These are phyloP conservation scores for Xerocomus minutiporus DNA, from an alignment of 1,284 basidiomycete genomes.

Conservation along the genomic window DNA sequence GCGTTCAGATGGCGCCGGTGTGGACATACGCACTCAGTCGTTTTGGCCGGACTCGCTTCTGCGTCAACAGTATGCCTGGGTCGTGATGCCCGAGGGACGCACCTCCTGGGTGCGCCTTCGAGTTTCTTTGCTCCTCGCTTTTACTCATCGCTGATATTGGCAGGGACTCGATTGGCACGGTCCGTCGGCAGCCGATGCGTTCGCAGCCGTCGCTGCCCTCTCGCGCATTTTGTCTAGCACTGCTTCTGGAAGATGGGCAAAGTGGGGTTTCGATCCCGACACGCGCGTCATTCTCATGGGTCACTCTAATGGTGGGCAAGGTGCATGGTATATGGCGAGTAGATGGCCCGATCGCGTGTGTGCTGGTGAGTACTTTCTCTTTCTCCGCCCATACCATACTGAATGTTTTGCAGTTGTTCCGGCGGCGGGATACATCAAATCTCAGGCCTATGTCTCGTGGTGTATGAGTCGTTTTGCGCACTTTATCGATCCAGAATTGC, in stretches of 20 bases:
- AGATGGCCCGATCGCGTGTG: constrained; percentile 74
- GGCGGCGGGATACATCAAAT: constrained; percentile 77
- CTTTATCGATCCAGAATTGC: constrained; percentile 71
- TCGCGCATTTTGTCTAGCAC: constrained; percentile 38
- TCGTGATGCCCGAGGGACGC: constrained; percentile 66
- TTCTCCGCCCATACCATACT: neutral
- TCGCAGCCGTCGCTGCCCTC: constrained; percentile 52
- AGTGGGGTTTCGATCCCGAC: constrained; percentile 38
- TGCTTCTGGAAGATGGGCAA: constrained; percentile 35
- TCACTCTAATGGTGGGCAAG: constrained; percentile 93
- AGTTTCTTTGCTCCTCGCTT: neutral
- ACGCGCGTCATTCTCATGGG: constrained; percentile 65
- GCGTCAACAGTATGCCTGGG: constrained; percentile 58
- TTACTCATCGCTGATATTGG: neutral
- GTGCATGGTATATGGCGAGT: constrained; percentile 74
- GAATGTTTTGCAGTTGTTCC: constrained; percentile 49
- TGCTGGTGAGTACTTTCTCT: constrained; percentile 43
- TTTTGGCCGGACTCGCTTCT: constrained; percentile 63
- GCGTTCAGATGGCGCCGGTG: constrained; percentile 67
- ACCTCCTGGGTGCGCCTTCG: constrained; percentile 61
- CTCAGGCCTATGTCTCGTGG: constrained; percentile 79
- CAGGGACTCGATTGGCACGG: constrained; percentile 88
- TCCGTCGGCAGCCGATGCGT: constrained; percentile 61
- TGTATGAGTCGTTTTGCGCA: constrained; percentile 68
- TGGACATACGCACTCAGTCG: constrained; percentile 51